Evolutionary conservation across 2,329 filamentous ascomycete genomes (phyloP).

Genomic region (Colletotrichum sp.): DNA sequence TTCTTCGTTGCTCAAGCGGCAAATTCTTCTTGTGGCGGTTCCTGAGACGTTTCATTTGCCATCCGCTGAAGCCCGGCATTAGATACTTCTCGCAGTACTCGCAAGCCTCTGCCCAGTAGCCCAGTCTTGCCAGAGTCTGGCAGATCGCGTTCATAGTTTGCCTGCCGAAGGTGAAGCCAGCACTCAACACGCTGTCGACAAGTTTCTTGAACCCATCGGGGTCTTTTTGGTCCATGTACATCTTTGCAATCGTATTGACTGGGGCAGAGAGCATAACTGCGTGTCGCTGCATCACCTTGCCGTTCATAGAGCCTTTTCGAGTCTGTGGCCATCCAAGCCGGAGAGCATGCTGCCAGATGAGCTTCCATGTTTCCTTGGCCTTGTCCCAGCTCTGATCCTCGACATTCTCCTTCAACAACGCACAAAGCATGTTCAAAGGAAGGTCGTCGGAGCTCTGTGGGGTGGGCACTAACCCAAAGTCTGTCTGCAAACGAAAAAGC

Average conservation of each 20-base stretch:
- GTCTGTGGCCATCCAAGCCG: conserved; percentile 42
- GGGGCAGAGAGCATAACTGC: conserved; percentile 60
- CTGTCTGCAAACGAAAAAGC: conserved; percentile 59
- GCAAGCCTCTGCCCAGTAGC: conserved; percentile 72
- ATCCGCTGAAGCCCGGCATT: conserved; percentile 81
- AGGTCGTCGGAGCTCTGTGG: conserved; percentile 39
- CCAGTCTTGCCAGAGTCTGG: conserved; percentile 66
- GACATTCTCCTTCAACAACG: conserved; percentile 72
- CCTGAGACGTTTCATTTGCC: conserved; percentile 46
- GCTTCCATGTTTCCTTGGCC: conserved; percentile 71
- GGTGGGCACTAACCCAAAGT: conserved; percentile 32
- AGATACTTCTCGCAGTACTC: conserved; percentile 75
- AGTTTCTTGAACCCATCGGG: conserved; percentile 52
- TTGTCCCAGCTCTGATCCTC: conserved; percentile 61
- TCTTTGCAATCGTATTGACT: conserved; percentile 53
- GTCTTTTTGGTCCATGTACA: conserved; percentile 46
- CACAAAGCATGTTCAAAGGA: conserved; percentile 62
- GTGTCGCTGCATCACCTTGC: conserved; percentile 45
- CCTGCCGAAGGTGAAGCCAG: conserved; percentile 77
- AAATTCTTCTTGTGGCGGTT: conserved; percentile 30
- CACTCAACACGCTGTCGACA: conserved; percentile 60
- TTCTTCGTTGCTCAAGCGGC: conserved; percentile 43
- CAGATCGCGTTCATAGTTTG: conserved; percentile 84
- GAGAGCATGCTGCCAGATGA: conserved; percentile 60
- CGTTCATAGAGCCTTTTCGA: conserved; percentile 1